A percentile compares a stretch with the other conserved stretches of the same genome.
phyloP scores from a whole-genome alignment of 2,329 filamentous ascomycete species.

The Mycosphaerella sp. region DNA sequence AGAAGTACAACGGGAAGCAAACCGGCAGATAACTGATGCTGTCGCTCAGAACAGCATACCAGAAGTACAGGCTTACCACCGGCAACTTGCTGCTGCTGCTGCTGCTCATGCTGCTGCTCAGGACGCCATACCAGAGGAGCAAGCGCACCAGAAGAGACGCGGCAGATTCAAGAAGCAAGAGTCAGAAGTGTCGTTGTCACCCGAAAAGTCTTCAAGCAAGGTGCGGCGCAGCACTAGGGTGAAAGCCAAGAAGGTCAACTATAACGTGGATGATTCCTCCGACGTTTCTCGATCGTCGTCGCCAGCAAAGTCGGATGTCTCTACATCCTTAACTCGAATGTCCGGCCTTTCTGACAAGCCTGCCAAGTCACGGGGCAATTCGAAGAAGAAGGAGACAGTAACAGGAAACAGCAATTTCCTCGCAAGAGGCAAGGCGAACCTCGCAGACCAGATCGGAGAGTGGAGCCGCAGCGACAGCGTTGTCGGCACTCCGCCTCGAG shows the following conservation, averaged over 20 bases:
- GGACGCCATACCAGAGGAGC: constrained; percentile 4
- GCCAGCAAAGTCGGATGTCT: constrained; percentile 16
- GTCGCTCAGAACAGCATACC: not conserved
- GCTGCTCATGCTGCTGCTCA: not conserved
- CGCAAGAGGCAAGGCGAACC: constrained; percentile 1
- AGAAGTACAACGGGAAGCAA: no score
- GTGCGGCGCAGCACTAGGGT: constrained; percentile 18
- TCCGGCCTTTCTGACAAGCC: constrained; percentile 7
- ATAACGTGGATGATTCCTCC: constrained; percentile 12
- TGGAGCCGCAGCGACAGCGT: constrained; percentile 10
- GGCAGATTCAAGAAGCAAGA: constrained; percentile 4
- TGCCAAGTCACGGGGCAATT: not conserved
- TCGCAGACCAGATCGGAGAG: constrained; percentile 14
- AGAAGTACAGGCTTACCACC: not conserved
- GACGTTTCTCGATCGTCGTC: constrained; percentile 11
- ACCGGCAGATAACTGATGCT: not conserved
- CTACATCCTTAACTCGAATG: constrained; percentile 13
- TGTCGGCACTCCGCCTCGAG: not conserved
- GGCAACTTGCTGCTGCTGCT: not conserved
- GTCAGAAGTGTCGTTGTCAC: not conserved
- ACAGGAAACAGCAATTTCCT: not conserved
- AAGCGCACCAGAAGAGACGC: constrained; percentile 6
- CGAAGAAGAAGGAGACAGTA: not conserved
- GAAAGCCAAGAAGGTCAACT: constrained; percentile 17
- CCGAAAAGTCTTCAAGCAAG: constrained; percentile 2